These are phyloP conservation scores for Sporothrix euskadiensis DNA, from an alignment of 2,329 filamentous ascomycete genomes.

Conservation along the genomic window DNA sequence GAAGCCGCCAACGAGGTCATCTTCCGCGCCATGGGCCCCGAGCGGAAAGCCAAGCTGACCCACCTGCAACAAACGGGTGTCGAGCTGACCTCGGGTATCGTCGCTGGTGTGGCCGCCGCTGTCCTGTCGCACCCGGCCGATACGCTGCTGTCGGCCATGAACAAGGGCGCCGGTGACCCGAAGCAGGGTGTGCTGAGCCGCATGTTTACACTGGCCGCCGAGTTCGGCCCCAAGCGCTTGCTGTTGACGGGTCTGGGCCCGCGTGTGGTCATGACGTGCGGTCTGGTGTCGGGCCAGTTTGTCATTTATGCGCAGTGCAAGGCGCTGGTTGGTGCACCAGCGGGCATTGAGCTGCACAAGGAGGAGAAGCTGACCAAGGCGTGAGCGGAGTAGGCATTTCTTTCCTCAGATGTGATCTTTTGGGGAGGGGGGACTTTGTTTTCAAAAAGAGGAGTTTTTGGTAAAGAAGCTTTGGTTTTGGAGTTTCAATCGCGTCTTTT, in stretches of 20 bases:
- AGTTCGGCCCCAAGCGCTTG: slow-evolving; percentile 53
- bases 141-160: slow-evolving; percentile 56
- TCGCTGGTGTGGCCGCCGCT: slow-evolving; percentile 85
- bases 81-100: slow-evolving; percentile 82
- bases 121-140: slow-evolving; percentile 89
- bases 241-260: slow-evolving; percentile 52
- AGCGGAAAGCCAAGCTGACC: slow-evolving; percentile 66
- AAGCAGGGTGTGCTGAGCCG: slow-evolving; percentile 51
- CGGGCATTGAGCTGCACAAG: slow-evolving; percentile 56
- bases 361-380: slow-evolving; percentile 37
- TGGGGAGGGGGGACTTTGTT: not conserved
- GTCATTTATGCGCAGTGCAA: slow-evolving; percentile 59
- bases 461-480: not conserved
- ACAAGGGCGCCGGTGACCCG: slow-evolving; percentile 55
- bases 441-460: not conserved
- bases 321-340: slow-evolving; percentile 52
- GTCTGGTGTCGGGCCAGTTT: slow-evolving; percentile 55
- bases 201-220: slow-evolving; percentile 54
- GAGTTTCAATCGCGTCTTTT: not conserved
- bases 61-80: slow-evolving; percentile 74
- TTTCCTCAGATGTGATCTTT: not conserved
- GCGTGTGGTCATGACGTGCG: slow-evolving; percentile 56
- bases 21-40: slow-evolving; percentile 66
- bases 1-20: slow-evolving; percentile 81
- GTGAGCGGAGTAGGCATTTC: not conserved